phyloP scores from a whole-genome alignment of 2,329 filamentous ascomycete species.

The Samsoniella hepiali region DNA sequence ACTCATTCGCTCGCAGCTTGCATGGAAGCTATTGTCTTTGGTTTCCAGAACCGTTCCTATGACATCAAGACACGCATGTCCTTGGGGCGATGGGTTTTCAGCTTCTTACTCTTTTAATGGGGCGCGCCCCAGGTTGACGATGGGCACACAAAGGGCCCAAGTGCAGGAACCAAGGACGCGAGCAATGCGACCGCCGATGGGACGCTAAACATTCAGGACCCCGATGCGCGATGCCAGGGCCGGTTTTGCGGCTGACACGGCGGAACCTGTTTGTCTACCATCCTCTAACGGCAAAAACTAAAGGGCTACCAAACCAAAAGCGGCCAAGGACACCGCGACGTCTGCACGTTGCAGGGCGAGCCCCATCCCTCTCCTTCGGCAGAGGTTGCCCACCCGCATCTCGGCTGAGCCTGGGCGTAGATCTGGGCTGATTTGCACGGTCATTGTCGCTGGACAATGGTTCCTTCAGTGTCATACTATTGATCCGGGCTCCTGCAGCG shows the following conservation, averaged over 20 bases:
- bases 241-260: conserved; percentile 8
- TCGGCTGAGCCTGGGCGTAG: background rate
- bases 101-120: conserved; percentile 14
- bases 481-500: background rate
- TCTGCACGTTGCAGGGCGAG: background rate
- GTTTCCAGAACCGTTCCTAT: background rate
- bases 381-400: background rate
- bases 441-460: background rate
- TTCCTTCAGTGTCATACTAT: background rate
- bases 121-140: background rate
- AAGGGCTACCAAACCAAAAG: conserved; percentile 2
- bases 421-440: background rate
- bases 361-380: background rate
- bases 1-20: background rate
- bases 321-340: conserved; percentile 5
- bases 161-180: background rate
- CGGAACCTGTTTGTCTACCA: background rate
- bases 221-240: background rate
- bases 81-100: background rate
- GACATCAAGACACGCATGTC: background rate
- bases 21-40: background rate
- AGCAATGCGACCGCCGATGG: conserved; percentile 9
- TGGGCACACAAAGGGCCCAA: background rate
- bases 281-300: no score
- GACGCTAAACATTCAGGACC: background rate